Percentiles rank a stretch among this genome's conserved stretches.
phyloP scores from a whole-genome alignment of 441 rosid species.

The Raphanus hybrid region DNA sequence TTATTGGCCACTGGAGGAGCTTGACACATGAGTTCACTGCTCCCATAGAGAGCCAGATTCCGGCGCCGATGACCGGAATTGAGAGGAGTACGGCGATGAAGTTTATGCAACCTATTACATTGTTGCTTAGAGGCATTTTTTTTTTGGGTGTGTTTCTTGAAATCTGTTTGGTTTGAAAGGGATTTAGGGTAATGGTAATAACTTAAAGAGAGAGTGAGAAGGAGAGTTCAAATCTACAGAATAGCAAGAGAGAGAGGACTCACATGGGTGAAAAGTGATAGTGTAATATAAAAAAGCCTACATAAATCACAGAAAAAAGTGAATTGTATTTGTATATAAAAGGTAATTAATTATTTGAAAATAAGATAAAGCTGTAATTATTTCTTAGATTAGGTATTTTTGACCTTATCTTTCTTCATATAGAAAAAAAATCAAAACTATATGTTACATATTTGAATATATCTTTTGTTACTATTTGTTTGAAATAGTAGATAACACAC shows the following conservation, averaged over 20 bases:
- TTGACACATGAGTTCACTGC: conserved; percentile 80
- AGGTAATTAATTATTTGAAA: neutral
- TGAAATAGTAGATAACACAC: neutral
- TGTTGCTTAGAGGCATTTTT: conserved; percentile 82
- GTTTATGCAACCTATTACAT: conserved; percentile 86
- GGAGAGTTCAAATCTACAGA: neutral
- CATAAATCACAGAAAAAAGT: neutral
- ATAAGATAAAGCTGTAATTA: neutral
- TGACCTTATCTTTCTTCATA: neutral
- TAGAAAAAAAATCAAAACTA: neutral
- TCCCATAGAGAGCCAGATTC: conserved; percentile 77
- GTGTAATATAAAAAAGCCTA: neutral
- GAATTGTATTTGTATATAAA: conserved; percentile 1
- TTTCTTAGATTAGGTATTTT: neutral
- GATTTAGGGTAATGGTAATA: conserved; percentile 27
- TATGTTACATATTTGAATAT: neutral
- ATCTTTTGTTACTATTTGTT: neutral
- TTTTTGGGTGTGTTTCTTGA: neutral
- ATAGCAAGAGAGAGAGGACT: neutral
- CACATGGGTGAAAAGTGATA: neutral
- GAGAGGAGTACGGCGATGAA: conserved; percentile 82
- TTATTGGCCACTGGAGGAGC: conserved; percentile 89
- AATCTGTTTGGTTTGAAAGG: conserved; percentile 21
- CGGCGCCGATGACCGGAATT: conserved; percentile 79
- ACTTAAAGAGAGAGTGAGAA: conserved; percentile 8